Conservation (phyloP, 2,329 filamentous ascomycete genomes). For the Paraphoma sp. region DNA sequence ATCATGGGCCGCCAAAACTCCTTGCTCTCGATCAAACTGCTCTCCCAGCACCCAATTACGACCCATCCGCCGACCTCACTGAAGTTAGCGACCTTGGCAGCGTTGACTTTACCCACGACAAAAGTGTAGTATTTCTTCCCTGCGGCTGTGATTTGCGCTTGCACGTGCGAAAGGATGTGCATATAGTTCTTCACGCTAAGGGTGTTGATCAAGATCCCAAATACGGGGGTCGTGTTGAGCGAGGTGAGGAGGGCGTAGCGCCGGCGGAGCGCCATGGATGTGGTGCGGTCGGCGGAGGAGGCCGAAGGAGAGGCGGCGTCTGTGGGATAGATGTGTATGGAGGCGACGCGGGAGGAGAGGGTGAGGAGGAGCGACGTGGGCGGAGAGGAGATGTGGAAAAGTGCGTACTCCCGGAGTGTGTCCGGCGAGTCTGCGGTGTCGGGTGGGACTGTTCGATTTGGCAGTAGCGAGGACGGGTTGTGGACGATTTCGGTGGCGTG, state of each 20-base stretch:
- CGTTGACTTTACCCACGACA: constrained; percentile 94
- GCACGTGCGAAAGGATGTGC: constrained; percentile 76
- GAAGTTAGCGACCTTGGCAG: constrained; percentile 96
- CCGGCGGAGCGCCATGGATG: constrained; percentile 71
- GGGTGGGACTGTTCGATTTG: constrained; percentile 76
- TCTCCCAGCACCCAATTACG: constrained; percentile 98
- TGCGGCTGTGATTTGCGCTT: constrained; percentile 73
- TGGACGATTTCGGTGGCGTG: constrained; percentile 76
- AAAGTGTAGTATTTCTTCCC: constrained; percentile 97
- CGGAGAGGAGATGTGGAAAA: constrained; percentile 86
- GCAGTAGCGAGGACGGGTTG: constrained; percentile 79
- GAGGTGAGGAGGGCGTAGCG: constrained; percentile 87
- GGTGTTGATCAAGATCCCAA: constrained; percentile 96
- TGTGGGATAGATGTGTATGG: constrained; percentile 79
- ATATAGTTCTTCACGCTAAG: constrained; percentile 92
- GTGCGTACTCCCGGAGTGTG: constrained; percentile 68
- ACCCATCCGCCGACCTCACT: constrained; percentile 96
- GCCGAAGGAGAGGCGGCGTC: constrained; percentile 38
- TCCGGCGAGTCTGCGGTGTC: constrained; percentile 54
- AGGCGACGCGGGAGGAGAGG: constrained; percentile 79
- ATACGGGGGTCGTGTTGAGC: constrained; percentile 80
- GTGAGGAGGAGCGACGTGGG: constrained; percentile 84
- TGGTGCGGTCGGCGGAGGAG: constrained; percentile 54
- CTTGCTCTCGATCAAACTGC: constrained; percentile 85
- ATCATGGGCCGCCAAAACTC: constrained; percentile 89